These are phyloP conservation scores for Fusarium armeniacum DNA, from an alignment of 2,329 filamentous ascomycete species.

Conservation along the genomic window DNA sequence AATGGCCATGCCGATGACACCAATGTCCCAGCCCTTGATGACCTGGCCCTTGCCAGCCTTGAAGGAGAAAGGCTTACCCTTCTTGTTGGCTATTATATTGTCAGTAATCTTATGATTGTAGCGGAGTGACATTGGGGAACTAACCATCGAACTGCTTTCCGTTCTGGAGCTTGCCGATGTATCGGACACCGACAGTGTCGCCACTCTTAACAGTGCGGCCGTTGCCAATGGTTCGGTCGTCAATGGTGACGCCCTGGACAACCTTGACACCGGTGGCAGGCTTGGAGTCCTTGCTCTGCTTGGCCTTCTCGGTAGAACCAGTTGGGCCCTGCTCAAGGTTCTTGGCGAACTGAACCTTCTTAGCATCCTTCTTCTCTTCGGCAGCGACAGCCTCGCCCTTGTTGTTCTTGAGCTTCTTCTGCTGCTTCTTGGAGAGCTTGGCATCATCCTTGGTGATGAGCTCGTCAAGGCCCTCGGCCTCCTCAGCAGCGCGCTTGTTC, in stretches of 20 bases:
- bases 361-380: slow-evolving; percentile 73
- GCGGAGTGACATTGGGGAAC: slow-evolving; percentile 56
- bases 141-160: slow-evolving; percentile 95
- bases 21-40: slow-evolving; percentile 99
- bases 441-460: slow-evolving; percentile 84
- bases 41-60: slow-evolving; percentile 95
- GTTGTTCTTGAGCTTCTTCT: slow-evolving; percentile 99
- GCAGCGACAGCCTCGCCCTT: slow-evolving; percentile 84
- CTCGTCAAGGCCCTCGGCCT: slow-evolving; percentile 81
- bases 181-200: slow-evolving; percentile 92
- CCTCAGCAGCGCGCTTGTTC: slow-evolving; percentile 93
- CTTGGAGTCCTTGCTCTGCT: slow-evolving; percentile 55
- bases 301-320: slow-evolving; percentile 68
- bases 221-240: slow-evolving; percentile 92
- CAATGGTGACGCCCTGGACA: slow-evolving; percentile 89
- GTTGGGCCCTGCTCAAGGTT: slow-evolving; percentile 98
- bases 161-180: slow-evolving; percentile 96
- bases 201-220: slow-evolving; percentile 91
- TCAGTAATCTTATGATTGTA: slow-evolving; percentile 38
- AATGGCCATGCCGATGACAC: slow-evolving; percentile 90
- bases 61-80: slow-evolving; percentile 97
- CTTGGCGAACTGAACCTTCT: slow-evolving; percentile 99
- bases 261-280: slow-evolving; percentile 77
- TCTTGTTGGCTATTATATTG: slow-evolving; percentile 85
- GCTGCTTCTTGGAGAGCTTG: slow-evolving; percentile 94